A percentile compares a stretch with the other conserved stretches of the same genome.
These are phyloP conservation scores for Sphaerulina vaccinii DNA, from an alignment of 2,329 filamentous ascomycete genomes.

Conservation along the genomic window DNA sequence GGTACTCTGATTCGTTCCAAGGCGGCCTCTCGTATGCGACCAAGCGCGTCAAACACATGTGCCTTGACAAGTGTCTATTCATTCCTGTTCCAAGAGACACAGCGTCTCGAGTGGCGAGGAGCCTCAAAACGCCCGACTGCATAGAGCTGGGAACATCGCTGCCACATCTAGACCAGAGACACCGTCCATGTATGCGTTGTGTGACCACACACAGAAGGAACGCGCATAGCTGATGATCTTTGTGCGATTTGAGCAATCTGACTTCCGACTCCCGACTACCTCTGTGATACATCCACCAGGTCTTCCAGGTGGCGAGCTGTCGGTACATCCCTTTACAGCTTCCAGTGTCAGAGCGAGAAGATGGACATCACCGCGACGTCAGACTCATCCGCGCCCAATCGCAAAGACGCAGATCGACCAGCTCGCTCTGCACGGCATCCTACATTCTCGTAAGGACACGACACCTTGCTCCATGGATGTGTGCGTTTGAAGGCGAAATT, in stretches of 20 bases:
- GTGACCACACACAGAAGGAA: slow-evolving; percentile 7
- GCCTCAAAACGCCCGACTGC: background rate
- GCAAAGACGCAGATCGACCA: no score
- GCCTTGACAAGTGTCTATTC: no score
- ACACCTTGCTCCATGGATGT: background rate
- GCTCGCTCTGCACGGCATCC: background rate
- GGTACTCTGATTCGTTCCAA: background rate
- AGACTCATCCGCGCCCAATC: no score
- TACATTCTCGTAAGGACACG: slow-evolving; percentile 1
- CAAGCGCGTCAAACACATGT: background rate
- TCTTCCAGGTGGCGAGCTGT: slow-evolving; percentile 4
- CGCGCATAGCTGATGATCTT: slow-evolving; percentile 12
- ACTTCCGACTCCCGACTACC: slow-evolving; percentile 4
- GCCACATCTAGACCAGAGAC: slow-evolving; percentile 1
- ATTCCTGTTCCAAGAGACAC: no score
- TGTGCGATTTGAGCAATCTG: slow-evolving; percentile 2
- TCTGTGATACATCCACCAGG: background rate
- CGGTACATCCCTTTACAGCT: background rate
- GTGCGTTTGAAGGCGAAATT: slow-evolving; percentile 10
- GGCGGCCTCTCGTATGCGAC: background rate
- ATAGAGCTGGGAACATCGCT: slow-evolving; percentile 3
- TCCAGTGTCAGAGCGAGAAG: no score
- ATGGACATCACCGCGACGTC: no score
- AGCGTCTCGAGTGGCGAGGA: background rate
- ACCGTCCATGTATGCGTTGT: slow-evolving; percentile 15